phyloP scores from a whole-genome alignment of 2,329 filamentous ascomycete species.

The Albophoma yamanashiensis region DNA sequence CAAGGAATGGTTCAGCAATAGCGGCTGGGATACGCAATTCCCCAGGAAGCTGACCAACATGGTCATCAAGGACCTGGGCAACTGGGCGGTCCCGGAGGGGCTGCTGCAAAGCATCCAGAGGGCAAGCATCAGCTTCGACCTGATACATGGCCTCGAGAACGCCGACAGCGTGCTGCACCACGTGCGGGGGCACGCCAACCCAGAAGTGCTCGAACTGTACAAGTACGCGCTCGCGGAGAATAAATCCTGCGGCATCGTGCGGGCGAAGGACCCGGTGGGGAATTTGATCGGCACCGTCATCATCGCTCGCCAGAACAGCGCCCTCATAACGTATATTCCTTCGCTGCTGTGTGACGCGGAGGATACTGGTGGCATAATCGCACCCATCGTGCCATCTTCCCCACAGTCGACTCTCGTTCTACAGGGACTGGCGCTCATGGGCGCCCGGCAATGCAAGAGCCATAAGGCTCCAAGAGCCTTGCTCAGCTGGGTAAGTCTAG shows the following conservation, averaged over 20 bases:
- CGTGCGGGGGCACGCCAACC: constrained; percentile 61
- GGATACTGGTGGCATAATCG: constrained; percentile 64
- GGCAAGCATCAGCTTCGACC: constrained; percentile 68
- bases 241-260: constrained; percentile 68
- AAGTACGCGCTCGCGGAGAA: constrained; percentile 61
- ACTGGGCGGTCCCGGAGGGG: constrained; percentile 68
- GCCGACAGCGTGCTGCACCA: constrained; percentile 64
- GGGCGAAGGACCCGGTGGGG: constrained; percentile 59
- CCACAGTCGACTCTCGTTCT: constrained; percentile 58
- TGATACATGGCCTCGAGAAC: constrained; percentile 72
- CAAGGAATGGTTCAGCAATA: constrained; percentile 76
- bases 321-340: constrained; percentile 59
- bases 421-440: constrained; percentile 71
- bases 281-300: constrained; percentile 71
- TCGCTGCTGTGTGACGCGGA: constrained; percentile 49
- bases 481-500: constrained; percentile 63
- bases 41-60: constrained; percentile 53
- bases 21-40: constrained; percentile 72
- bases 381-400: constrained; percentile 62
- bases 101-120: constrained; percentile 63
- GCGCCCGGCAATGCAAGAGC: constrained; percentile 71
- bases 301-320: constrained; percentile 61
- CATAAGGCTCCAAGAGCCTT: constrained; percentile 64
- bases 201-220: constrained; percentile 73
- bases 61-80: constrained; percentile 58